phyloP scores from a whole-genome alignment of 805 yeast genomes.

The Teunomyces tritomae region DNA sequence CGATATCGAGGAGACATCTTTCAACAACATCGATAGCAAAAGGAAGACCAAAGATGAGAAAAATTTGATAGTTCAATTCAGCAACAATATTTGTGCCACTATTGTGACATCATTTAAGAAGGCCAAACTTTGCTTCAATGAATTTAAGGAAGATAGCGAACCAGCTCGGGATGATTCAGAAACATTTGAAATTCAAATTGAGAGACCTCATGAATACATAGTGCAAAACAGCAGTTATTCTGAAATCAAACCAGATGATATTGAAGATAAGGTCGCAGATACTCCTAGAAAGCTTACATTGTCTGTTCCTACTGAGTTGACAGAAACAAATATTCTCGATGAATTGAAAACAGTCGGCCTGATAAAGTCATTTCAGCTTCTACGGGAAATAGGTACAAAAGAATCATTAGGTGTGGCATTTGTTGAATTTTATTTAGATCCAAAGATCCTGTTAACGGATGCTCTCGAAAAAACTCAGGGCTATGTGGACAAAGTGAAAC shows the following conservation, averaged over 20 bases:
- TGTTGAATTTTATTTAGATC: slow-evolving; percentile 38
- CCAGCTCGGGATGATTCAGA: slow-evolving; percentile 8
- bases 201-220: slow-evolving; percentile 37
- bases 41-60: slow-evolving; percentile 36
- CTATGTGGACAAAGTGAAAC: slow-evolving; percentile 12
- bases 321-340: slow-evolving; percentile 44
- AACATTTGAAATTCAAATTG: slow-evolving; percentile 12
- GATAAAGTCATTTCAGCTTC: slow-evolving; percentile 39
- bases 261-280: slow-evolving; percentile 35
- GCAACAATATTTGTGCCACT: slow-evolving; percentile 54
- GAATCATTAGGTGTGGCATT: slow-evolving; percentile 60
- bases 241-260: slow-evolving; percentile 14
- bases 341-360: slow-evolving; percentile 41
- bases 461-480: slow-evolving; percentile 12
- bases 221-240: slow-evolving; percentile 23
- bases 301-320: slow-evolving; percentile 43
- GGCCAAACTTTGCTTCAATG: slow-evolving; percentile 24
- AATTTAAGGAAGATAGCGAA: slow-evolving; percentile 22
- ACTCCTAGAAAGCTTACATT: slow-evolving; percentile 47
- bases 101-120: slow-evolving; percentile 44
- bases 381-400: slow-evolving; percentile 47
- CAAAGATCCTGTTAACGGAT: slow-evolving; percentile 5
- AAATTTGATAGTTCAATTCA: slow-evolving; percentile 49
- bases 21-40: slow-evolving; percentile 30
- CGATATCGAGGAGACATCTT: slow-evolving; percentile 38